Percentiles rank a stretch among this genome's conserved stretches.
Conservation (phyloP, 805 yeast genomes). For the Debaryomyces hansenii region DNA sequence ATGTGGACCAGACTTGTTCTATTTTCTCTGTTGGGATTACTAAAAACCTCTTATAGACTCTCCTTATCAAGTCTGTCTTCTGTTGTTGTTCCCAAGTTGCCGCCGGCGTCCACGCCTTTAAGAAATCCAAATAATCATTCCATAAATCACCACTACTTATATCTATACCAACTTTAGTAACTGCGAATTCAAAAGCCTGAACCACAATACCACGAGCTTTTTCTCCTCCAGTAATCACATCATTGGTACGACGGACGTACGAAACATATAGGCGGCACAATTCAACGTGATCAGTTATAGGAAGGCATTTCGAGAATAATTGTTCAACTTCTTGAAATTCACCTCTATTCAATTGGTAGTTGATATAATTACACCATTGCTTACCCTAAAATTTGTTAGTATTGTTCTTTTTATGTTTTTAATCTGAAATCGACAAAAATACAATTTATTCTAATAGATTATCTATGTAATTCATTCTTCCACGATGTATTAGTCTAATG, state of each 20-base stretch:
- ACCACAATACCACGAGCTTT: slow-evolving; percentile 70
- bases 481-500: no score
- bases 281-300: slow-evolving; percentile 60
- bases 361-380: slow-evolving; percentile 75
- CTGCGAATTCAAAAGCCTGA: slow-evolving; percentile 82
- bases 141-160: slow-evolving; percentile 69
- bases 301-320: slow-evolving; percentile 63
- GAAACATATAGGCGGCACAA: slow-evolving; percentile 77
- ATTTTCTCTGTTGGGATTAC: slow-evolving; percentile 74
- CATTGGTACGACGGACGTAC: slow-evolving; percentile 71
- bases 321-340: slow-evolving; percentile 67
- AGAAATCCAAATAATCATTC: slow-evolving; percentile 79
- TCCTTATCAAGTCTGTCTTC: slow-evolving; percentile 72
- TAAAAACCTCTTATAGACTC: slow-evolving; percentile 66
- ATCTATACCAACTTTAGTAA: slow-evolving; percentile 77
- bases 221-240: slow-evolving; percentile 78
- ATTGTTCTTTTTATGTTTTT: neutral
- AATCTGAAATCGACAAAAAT: neutral
- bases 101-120: slow-evolving; percentile 75
- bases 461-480: neutral
- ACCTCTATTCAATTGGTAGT: slow-evolving; percentile 60
- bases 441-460: neutral
- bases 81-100: slow-evolving; percentile 85
- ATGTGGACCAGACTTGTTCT: slow-evolving; percentile 78
- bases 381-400: slow-evolving; percentile 28